phyloP scores from a whole-genome alignment of 495 filamentous ascomycete species.

The Hypoxylon crocopeplum region DNA sequence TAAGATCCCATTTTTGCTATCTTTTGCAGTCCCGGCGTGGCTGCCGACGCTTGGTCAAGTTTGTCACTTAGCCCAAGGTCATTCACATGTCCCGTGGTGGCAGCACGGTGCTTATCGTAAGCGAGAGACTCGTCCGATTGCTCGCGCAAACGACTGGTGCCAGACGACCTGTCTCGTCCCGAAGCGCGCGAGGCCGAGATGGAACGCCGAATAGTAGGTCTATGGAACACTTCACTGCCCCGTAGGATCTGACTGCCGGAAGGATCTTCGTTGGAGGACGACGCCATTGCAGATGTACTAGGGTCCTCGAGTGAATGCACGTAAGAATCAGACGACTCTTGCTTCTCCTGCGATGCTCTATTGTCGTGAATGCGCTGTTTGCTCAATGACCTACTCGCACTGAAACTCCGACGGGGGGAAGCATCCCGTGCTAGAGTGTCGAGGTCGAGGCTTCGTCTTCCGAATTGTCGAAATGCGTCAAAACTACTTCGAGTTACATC shows the following conservation, averaged over 20 bases:
- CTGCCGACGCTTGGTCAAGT: slow-evolving; percentile 31
- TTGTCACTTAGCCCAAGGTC: slow-evolving; percentile 43
- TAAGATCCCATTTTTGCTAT: slow-evolving; percentile 77
- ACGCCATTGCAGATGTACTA: slow-evolving; percentile 68
- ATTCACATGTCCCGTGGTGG: slow-evolving; percentile 47
- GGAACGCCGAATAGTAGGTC: slow-evolving; percentile 70
- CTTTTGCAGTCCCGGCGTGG: slow-evolving; percentile 70
- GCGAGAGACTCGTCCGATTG: slow-evolving; percentile 10
- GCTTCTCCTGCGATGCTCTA: slow-evolving; percentile 55
- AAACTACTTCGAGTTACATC: slow-evolving; percentile 52
- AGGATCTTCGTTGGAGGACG: slow-evolving; percentile 77
- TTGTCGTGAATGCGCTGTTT: slow-evolving; percentile 49
- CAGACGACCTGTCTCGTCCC: slow-evolving; percentile 21
- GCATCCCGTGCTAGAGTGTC: slow-evolving; percentile 47
- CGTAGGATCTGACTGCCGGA: slow-evolving; percentile 91
- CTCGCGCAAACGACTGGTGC: slow-evolving; percentile 16
- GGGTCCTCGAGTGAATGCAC: slow-evolving; percentile 75
- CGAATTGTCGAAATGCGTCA: slow-evolving; percentile 50
- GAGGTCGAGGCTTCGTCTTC: slow-evolving; percentile 59
- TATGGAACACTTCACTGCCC: slow-evolving; percentile 86
- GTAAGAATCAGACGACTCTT: slow-evolving; percentile 78
- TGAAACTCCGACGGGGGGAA: slow-evolving; percentile 63
- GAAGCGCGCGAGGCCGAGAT: slow-evolving; percentile 46
- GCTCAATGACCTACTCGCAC: slow-evolving; percentile 58
- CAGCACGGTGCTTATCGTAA: slow-evolving; percentile 33